A percentile compares a stretch with the other conserved stretches of the same genome.
Conservation (phyloP, 495 filamentous ascomycete species). For the Penicillium diatomitis region DNA sequence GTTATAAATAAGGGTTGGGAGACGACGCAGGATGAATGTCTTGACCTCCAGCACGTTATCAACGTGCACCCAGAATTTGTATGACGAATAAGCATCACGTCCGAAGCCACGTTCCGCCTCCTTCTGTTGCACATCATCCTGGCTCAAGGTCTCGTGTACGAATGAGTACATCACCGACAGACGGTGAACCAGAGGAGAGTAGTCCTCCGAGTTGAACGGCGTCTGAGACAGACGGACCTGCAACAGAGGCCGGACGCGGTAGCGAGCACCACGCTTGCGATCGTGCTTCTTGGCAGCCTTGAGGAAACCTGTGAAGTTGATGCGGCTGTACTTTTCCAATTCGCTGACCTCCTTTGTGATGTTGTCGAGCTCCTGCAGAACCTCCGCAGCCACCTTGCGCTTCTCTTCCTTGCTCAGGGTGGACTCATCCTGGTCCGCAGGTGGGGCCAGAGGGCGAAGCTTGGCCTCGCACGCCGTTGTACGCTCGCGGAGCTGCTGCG, state of each 20-base stretch:
- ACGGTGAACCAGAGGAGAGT: constrained; percentile 76
- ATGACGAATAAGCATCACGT: constrained; percentile 68
- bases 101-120: constrained; percentile 34
- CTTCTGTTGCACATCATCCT: constrained; percentile 39
- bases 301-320: constrained; percentile 96
- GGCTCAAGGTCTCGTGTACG: constrained; percentile 65
- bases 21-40: constrained; percentile 79
- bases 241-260: constrained; percentile 82
- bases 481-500: constrained; percentile 60
- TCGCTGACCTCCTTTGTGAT: constrained; percentile 89
- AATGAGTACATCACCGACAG: constrained; percentile 95
- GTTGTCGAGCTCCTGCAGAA: constrained; percentile 67
- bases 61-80: constrained; percentile 96
- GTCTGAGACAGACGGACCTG: constrained; percentile 77
- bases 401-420: constrained; percentile 33
- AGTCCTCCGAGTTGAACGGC: constrained; percentile 93
- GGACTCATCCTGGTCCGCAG: constrained; percentile 19
- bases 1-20: constrained; percentile 90
- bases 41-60: constrained; percentile 96
- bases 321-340: constrained; percentile 85
- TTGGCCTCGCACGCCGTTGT: constrained; percentile 46
- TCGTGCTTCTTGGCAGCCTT: constrained; percentile 99
- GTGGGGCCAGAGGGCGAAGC: constrained; percentile 36
- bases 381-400: constrained; percentile 51
- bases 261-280: constrained; percentile 69